A percentile compares a stretch with the other conserved stretches of the same genome.
Evolutionary conservation across 495 filamentous ascomycete genomes (phyloP).

Genomic region (Lasiosphaeria hispida): DNA sequence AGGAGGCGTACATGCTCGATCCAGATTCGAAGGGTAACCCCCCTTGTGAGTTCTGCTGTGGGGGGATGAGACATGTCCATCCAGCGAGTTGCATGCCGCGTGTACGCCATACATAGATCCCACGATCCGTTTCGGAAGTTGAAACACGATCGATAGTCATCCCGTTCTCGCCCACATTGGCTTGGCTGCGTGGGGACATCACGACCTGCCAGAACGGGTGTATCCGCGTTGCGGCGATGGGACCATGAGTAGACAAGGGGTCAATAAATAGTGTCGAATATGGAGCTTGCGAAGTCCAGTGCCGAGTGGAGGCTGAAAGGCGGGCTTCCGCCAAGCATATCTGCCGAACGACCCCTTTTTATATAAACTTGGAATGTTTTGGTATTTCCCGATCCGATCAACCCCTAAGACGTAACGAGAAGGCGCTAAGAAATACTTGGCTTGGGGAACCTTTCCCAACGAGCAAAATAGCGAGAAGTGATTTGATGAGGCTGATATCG

Average conservation of each 20-base stretch:
- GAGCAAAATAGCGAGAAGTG: no score
- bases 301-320: constrained; percentile 4
- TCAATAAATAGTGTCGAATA: not conserved
- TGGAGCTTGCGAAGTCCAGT: not conserved
- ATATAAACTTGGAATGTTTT: not conserved
- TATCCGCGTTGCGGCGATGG: not conserved
- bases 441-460: no score
- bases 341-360: not conserved
- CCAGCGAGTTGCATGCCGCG: not conserved
- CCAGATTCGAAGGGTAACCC: not conserved
- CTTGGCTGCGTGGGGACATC: not conserved
- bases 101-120: no score
- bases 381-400: not conserved
- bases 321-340: not conserved
- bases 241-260: not conserved
- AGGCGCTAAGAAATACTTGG: no score
- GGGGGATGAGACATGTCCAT: not conserved
- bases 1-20: not conserved
- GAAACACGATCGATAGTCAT: no score
- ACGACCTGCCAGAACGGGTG: not conserved
- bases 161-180: no score
- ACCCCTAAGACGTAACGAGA: no score
- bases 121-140: no score
- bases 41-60: not conserved
- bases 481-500: no score